These are phyloP conservation scores for Calocybe cyanea DNA, from an alignment of 768 basidiomycete genomes.

Conservation along the genomic window DNA sequence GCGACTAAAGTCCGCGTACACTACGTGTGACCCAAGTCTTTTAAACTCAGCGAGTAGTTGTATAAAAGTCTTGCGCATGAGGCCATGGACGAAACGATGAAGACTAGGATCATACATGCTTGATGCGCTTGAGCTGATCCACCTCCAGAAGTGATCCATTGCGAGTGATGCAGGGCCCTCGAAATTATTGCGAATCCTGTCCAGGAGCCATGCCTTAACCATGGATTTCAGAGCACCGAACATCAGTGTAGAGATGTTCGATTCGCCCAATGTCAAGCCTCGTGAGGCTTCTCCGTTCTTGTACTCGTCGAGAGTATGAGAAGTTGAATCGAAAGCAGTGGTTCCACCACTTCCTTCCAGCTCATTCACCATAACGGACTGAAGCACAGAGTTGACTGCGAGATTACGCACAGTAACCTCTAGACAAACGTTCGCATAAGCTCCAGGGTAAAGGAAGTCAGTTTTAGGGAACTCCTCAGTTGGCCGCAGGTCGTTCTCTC, in stretches of 20 bases:
- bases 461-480: conserved; percentile 78
- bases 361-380: conserved; percentile 94
- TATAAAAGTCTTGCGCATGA: conserved; percentile 98
- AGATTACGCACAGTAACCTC: conserved; percentile 88
- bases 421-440: conserved; percentile 90
- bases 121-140: conserved; percentile 84
- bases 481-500: conserved; percentile 79
- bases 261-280: conserved; percentile 83
- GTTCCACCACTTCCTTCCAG: conserved; percentile 93
- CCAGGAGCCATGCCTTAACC: conserved; percentile 88
- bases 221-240: conserved; percentile 83
- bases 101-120: conserved; percentile 90
- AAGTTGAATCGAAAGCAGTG: conserved; percentile 90
- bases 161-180: conserved; percentile 64
- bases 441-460: conserved; percentile 81
- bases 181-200: conserved; percentile 69
- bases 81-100: conserved; percentile 88
- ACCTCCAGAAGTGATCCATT: conserved; percentile 96
- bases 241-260: conserved; percentile 80
- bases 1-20: conserved; percentile 90
- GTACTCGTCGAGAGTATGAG: conserved; percentile 89
- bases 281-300: conserved; percentile 64
- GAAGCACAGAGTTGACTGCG: conserved; percentile 90
- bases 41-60: conserved; percentile 97
- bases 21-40: conserved; percentile 86